These are phyloP conservation scores for Nothophaeocryptopus gaeumannii DNA, from an alignment of 2,329 filamentous ascomycete genomes.

Conservation along the genomic window DNA sequence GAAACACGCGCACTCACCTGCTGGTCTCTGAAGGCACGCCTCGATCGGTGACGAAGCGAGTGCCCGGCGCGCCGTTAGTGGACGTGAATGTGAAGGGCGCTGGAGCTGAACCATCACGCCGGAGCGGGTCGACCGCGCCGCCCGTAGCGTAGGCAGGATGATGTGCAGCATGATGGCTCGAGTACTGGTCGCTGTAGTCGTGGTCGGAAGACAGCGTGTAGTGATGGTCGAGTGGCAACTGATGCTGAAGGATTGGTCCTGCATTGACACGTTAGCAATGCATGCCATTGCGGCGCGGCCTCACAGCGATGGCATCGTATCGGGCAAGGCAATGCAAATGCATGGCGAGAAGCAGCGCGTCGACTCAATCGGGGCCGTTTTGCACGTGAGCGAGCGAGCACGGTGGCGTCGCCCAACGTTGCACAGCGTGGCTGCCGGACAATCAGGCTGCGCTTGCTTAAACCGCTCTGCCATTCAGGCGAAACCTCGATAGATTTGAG, in stretches of 20 bases:
- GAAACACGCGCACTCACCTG: constrained; percentile 50
- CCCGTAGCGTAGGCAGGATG: constrained; percentile 43
- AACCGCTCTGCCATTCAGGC: constrained; percentile 1
- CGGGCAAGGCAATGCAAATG: constrained; percentile 1
- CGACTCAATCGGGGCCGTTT: neutral
- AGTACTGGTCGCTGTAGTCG: constrained; percentile 47
- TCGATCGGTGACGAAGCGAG: constrained; percentile 53
- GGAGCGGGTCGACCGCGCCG: constrained; percentile 47
- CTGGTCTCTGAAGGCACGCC: constrained; percentile 49
- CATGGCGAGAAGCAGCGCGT: constrained; percentile 11
- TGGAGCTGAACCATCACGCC: constrained; percentile 50
- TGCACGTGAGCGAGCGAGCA: constrained; percentile 22
- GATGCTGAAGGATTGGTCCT: constrained; percentile 45
- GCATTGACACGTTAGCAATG: constrained; percentile 42
- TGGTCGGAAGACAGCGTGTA: constrained; percentile 45
- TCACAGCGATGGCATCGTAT: neutral
- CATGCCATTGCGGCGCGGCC: constrained; percentile 5
- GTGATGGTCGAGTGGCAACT: constrained; percentile 39
- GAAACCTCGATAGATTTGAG: constrained; percentile 9
- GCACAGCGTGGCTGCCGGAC: constrained; percentile 21
- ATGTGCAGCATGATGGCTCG: constrained; percentile 45
- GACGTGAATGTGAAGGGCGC: constrained; percentile 46
- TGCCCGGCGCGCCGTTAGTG: constrained; percentile 41
- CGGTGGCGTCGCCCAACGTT: constrained; percentile 25
- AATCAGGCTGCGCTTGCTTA: constrained; percentile 7